Percentiles rank a stretch among this genome's conserved stretches.
Conservation (phyloP, 2,329 filamentous ascomycete genomes). For the Arthrobotrys sphaeroides region DNA sequence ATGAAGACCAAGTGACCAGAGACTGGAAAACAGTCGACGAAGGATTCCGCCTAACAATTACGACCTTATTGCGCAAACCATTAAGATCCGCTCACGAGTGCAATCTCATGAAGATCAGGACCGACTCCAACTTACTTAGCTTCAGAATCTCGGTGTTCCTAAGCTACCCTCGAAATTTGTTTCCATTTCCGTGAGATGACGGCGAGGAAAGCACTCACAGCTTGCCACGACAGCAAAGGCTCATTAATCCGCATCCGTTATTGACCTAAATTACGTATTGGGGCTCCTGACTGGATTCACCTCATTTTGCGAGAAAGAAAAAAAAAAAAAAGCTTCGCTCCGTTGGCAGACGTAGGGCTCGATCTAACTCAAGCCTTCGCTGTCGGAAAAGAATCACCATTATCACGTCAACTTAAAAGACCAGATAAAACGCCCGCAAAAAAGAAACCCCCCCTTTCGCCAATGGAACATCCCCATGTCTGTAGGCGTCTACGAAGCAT, state of each 20-base stretch:
- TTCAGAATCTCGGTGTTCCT: too few species aligned
- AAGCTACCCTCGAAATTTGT: background rate
- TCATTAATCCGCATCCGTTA: background rate
- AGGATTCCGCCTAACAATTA: background rate
- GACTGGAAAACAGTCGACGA: background rate
- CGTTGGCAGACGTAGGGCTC: background rate
- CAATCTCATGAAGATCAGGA: slow-evolving; percentile 15
- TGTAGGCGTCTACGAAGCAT: background rate
- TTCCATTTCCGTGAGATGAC: background rate
- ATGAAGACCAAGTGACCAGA: background rate
- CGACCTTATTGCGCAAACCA: slow-evolving; percentile 3
- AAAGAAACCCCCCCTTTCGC: background rate
- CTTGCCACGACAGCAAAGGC: background rate
- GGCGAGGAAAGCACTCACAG: background rate
- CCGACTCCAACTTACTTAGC: too few species aligned
- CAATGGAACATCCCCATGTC: background rate
- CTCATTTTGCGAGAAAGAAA: too few species aligned
- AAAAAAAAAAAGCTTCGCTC: too few species aligned
- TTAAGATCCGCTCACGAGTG: background rate
- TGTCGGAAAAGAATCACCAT: background rate
- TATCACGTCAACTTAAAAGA: slow-evolving; percentile 2
- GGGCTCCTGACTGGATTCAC: background rate
- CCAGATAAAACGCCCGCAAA: slow-evolving; percentile 4
- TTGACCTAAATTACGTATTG: background rate
- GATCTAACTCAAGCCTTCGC: background rate